These are phyloP conservation scores for Penicillium waksmanii DNA, from an alignment of 495 filamentous ascomycete species.

Conservation along the genomic window DNA sequence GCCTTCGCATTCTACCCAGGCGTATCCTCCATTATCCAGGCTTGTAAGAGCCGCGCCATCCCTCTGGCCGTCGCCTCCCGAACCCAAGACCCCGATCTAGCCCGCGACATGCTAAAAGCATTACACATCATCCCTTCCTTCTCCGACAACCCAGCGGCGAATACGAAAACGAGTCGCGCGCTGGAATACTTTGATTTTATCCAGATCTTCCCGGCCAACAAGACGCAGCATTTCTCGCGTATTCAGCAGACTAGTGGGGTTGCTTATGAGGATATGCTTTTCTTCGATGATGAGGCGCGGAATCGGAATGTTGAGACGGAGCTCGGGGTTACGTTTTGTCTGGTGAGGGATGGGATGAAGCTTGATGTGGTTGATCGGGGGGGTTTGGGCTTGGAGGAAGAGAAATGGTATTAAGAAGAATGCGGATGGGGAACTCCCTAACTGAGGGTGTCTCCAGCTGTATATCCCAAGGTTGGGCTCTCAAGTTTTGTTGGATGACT, in stretches of 20 bases:
- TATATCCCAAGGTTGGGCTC: no score
- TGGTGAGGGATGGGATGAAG: constrained; percentile 81
- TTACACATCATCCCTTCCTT: constrained; percentile 65
- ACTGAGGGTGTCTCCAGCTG: background rate
- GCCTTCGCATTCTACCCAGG: constrained; percentile 80
- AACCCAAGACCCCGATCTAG: constrained; percentile 79
- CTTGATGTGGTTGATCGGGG: constrained; percentile 79
- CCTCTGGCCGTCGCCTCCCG: constrained; percentile 79
- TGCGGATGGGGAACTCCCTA: constrained; percentile 16
- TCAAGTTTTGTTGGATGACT: background rate
- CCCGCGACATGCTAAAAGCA: constrained; percentile 75
- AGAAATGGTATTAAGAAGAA: constrained; percentile 57
- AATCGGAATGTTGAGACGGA: constrained; percentile 83
- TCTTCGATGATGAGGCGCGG: constrained; percentile 91
- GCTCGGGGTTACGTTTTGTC: constrained; percentile 79
- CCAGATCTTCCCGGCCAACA: constrained; percentile 88
- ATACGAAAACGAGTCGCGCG: constrained; percentile 51
- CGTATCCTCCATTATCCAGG: constrained; percentile 71
- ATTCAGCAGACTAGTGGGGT: constrained; percentile 68
- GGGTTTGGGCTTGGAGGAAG: constrained; percentile 81
- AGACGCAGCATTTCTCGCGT: constrained; percentile 79
- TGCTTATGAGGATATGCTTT: constrained; percentile 82
- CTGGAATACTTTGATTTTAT: constrained; percentile 79
- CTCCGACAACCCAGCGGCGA: constrained; percentile 42
- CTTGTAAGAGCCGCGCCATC: constrained; percentile 60